Base-by-base conservation (phyloP, 371 early-diverging fungal species). In the Rhizomucor pusillus region DNA sequence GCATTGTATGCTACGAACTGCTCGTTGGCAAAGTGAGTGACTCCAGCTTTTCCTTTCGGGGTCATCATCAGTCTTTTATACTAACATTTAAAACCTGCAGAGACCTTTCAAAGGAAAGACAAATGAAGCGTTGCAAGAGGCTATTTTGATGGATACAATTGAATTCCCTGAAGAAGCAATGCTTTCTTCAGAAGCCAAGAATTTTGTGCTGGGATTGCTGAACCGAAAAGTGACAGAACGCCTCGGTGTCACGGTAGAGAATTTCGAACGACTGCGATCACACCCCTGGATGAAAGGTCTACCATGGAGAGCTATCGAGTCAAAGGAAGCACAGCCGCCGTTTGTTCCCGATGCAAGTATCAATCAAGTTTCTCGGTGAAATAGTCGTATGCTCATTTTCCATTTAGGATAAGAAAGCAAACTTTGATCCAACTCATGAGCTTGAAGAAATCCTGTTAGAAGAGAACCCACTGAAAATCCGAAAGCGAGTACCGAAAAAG, bases 341-440 rank as follows among this genome's bases (percentile, higher is more conserved):
- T 87, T 88, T 59, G 65, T 71, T n/a, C 90, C 90, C 10, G 84
- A 85, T 54, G 77, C 73, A 73, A 60, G 61, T 52, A 33, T 18
- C 18, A 16, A 13, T 43, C 12, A 35, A 35, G 34, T 33, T 7
- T n/a, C 4, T 14, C 20, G 1, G 7, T 34, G 25, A 35, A 6
- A 5, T 1, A 33, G 19, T 20, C 43, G 16, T 43, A 13, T 35
- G 36, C 43, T 39, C 13, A 1, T 9, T n/a, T 34, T 10, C 37
- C 19, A 9, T 45, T 45, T 48, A 80, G 60, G 74, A 72, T 37
- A 84, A 90, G 56, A 71, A 78, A 51, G 79, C 85, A 47, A 93
- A 93, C 63, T 98, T 97, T 79, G 97, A 98, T 74, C 93, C 94
- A 5, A 91, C 94, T 3, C 90, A 93, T 59, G 97, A 98, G 50